Evolutionary conservation across 2,329 filamentous ascomycete genomes (phyloP).

Genomic region (Trichoderma citrinoviride): DNA sequence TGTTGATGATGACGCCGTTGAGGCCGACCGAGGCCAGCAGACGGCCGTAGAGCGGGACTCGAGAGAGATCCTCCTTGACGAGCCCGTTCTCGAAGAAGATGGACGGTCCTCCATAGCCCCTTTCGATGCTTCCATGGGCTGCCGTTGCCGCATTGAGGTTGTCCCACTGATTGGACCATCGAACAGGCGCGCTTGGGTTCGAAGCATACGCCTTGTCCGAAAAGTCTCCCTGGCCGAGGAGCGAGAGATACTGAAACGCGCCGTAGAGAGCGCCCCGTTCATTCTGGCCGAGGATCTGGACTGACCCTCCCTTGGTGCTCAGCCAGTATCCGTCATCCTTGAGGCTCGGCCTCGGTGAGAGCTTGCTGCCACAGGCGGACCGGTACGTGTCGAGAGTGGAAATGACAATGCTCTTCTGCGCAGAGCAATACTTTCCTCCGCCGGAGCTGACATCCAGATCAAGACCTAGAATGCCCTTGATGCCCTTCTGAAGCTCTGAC

Average conservation of each 20-base stretch:
- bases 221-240: slow-evolving; percentile 59
- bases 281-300: slow-evolving; percentile 33
- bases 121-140: slow-evolving; percentile 56
- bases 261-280: slow-evolving; percentile 17
- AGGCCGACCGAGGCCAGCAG: slow-evolving; percentile 64
- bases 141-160: slow-evolving; percentile 46
- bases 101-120: slow-evolving; percentile 65
- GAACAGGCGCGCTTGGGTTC: slow-evolving; percentile 59
- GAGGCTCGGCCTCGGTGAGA: slow-evolving; percentile 39
- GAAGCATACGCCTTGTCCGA: slow-evolving; percentile 46
- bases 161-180: slow-evolving; percentile 74
- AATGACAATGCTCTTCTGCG: slow-evolving; percentile 24
- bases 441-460: slow-evolving; percentile 31
- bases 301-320: slow-evolving; percentile 41
- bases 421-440: not conserved
- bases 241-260: slow-evolving; percentile 36
- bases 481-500: slow-evolving; percentile 56
- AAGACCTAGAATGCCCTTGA: slow-evolving; percentile 56
- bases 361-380: slow-evolving; percentile 38
- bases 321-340: slow-evolving; percentile 62
- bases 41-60: slow-evolving; percentile 61
- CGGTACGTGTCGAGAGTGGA: slow-evolving; percentile 27
- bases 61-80: slow-evolving; percentile 57
- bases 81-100: slow-evolving; percentile 62
- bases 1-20: slow-evolving; percentile 67